phyloP scores from a whole-genome alignment of 495 filamentous ascomycete genomes.

The Rhypophila decipiens region DNA sequence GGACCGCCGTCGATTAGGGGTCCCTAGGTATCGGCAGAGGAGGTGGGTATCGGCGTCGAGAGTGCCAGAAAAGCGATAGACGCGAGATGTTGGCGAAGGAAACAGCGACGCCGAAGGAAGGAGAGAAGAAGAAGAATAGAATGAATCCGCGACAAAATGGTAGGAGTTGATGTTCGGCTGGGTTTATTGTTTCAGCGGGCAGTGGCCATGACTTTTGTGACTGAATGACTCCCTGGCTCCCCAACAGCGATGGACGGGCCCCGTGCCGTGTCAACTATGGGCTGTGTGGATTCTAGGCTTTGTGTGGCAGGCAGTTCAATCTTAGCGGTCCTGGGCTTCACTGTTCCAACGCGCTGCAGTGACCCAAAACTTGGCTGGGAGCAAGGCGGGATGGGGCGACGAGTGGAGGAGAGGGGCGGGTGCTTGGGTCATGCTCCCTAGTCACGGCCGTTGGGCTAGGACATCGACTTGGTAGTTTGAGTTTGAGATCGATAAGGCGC shows the following conservation, averaged over 20 bases:
- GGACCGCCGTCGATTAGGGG: too few species aligned
- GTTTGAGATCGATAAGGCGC: not conserved
- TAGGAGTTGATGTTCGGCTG: not conserved
- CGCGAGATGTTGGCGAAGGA: not conserved
- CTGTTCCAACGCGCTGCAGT: not conserved
- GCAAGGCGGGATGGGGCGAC: slow-evolving; percentile 5
- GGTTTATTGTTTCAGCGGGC: not conserved
- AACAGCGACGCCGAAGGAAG: not conserved
- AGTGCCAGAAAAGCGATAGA: too few species aligned
- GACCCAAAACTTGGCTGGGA: slow-evolving; percentile 3
- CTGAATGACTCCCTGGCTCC: not conserved
- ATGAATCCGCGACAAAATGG: not conserved
- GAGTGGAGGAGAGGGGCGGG: not conserved
- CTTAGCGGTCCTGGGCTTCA: not conserved
- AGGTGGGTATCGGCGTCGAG: too few species aligned
- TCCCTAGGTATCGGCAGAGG: too few species aligned
- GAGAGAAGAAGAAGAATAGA: not conserved
- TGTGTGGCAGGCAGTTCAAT: not conserved
- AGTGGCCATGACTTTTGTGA: not conserved
- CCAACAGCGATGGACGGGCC: not conserved
- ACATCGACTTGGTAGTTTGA: not conserved
- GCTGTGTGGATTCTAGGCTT: too few species aligned
- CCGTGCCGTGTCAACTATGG: too few species aligned
- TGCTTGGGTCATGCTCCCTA: not conserved
- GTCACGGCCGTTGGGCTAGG: not conserved